Percentiles rank a stretch among this genome's conserved stretches.
phyloP scores from a whole-genome alignment of 495 filamentous ascomycete genomes.

The Aeminium ludgeri region DNA sequence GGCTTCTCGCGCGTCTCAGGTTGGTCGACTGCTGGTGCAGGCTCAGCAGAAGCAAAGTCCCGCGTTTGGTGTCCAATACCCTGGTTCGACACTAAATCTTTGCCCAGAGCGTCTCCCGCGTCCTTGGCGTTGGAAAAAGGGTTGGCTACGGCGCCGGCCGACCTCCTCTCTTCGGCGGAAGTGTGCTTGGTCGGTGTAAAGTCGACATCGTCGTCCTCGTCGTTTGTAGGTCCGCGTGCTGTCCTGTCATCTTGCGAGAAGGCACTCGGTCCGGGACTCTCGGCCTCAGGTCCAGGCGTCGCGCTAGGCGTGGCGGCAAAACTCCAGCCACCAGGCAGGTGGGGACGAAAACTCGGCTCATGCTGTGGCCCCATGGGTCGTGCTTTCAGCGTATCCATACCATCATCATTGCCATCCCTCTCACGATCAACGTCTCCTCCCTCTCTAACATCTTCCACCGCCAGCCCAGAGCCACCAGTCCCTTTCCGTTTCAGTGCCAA shows the following conservation, averaged over 20 bases:
- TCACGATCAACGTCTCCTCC: not conserved
- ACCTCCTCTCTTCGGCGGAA: not conserved
- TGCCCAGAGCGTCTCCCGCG: constrained; percentile 10
- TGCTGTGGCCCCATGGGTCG: too few species aligned
- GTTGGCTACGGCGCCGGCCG: not conserved
- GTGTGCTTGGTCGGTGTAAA: constrained; percentile 24
- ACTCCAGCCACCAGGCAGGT: constrained; percentile 49
- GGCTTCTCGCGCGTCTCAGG: constrained; percentile 5
- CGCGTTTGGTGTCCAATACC: constrained; percentile 6
- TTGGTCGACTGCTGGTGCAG: constrained; percentile 5
- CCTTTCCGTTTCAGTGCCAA: constrained; percentile 9
- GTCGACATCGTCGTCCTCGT: constrained; percentile 17
- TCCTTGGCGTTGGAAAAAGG: constrained; percentile 11
- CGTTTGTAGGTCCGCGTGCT: too few species aligned
- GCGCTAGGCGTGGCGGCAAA: constrained; percentile 31
- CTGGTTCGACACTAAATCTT: not conserved
- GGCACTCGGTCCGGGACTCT: too few species aligned
- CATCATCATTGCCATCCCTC: too few species aligned
- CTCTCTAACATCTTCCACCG: not conserved
- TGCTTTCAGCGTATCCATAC: too few species aligned
- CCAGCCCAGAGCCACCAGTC: constrained; percentile 4
- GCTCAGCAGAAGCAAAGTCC: constrained; percentile 12
- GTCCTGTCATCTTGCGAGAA: too few species aligned
- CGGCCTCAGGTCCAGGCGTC: too few species aligned
- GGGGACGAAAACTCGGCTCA: constrained; percentile 35